These are phyloP conservation scores for sunflower (Helianthus annuus) DNA, from an alignment of 129 eudicot species.

Conservation along the genomic window HanXRQr2.0-SUNRISE NC_035438.2:34377873-34378372, in stretches of 20 bases:
- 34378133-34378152: slow-evolving; percentile 25
- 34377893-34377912: slow-evolving; percentile 53
- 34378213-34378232: too few relatives aligned
- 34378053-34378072: slow-evolving; percentile 8
- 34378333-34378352: too few relatives aligned
- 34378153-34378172: too few relatives aligned
- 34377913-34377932: slow-evolving; percentile 72
- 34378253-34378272: too few relatives aligned
- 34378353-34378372: too few relatives aligned
- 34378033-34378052: slow-evolving; percentile 3
- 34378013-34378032: neutral
- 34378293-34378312: too few relatives aligned
- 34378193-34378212: neutral
- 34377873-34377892: slow-evolving; percentile 67
- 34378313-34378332: too few relatives aligned
- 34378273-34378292: too few relatives aligned
- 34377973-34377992: slow-evolving; percentile 30
- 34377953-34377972: slow-evolving; percentile 61
- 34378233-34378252: too few relatives aligned
- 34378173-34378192: neutral
- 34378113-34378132: slow-evolving; percentile 26
- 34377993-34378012: neutral
- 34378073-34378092: slow-evolving; percentile 17
- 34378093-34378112: slow-evolving; percentile 25
- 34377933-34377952: slow-evolving; percentile 70